Evolutionary conservation across 1,139 yeast genomes (phyloP).

Genomic region (Groenewaldozyma sp.): DNA sequence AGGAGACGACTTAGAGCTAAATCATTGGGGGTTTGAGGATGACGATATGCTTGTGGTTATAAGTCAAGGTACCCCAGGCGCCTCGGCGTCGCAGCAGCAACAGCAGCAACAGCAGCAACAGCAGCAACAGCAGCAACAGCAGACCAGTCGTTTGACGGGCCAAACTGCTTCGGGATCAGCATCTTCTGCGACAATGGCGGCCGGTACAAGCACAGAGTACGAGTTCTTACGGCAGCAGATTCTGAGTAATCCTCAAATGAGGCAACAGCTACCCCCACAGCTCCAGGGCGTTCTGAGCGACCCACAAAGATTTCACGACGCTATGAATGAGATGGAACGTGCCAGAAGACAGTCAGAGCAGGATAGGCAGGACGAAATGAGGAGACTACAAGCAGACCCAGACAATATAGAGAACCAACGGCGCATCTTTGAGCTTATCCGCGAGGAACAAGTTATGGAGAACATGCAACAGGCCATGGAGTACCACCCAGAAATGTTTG

Average conservation of each 20-base stretch:
- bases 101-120: slow-evolving; percentile 1
- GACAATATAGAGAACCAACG: slow-evolving; percentile 67
- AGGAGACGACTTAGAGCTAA: slow-evolving; percentile 33
- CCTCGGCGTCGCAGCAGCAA: background rate
- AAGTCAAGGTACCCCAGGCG: background rate
- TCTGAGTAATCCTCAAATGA: slow-evolving; percentile 27
- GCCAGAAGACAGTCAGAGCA: slow-evolving; percentile 25
- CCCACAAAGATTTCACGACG: slow-evolving; percentile 42
- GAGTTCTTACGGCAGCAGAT: slow-evolving; percentile 31
- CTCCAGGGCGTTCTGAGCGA: slow-evolving; percentile 38
- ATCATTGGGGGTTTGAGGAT: slow-evolving; percentile 40
- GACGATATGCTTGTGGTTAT: slow-evolving; percentile 48
- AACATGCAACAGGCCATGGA: slow-evolving; percentile 75
- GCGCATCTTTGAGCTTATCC: slow-evolving; percentile 56
- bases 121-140: slow-evolving; percentile 6
- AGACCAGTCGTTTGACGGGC: no score
- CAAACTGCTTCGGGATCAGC: background rate
- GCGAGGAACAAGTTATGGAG: slow-evolving; percentile 67
- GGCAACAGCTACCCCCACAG: slow-evolving; percentile 30
- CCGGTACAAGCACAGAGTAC: slow-evolving; percentile 13
- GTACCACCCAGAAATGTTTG: slow-evolving; percentile 82
- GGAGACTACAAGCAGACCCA: slow-evolving; percentile 49
- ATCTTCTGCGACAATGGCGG: background rate
- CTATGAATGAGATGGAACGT: slow-evolving; percentile 32
- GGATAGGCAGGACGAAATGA: slow-evolving; percentile 41